Base-by-base conservation (phyloP, 176 grass and related monocot species). In the Triticum turgidum region DNA sequence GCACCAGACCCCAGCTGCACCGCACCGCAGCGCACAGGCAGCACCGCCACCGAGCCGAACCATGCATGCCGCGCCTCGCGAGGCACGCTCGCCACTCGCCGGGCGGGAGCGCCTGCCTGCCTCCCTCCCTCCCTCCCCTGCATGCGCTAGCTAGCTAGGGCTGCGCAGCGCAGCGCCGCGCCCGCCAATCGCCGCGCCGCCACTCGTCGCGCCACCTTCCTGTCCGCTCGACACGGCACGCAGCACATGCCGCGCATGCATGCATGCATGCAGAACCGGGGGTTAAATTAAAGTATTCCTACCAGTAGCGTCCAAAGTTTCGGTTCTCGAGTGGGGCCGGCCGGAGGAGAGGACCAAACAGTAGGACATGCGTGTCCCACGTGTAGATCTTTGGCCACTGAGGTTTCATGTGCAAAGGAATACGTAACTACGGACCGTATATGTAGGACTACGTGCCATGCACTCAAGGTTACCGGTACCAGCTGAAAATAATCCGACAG, bases 171-270 rank as follows among this genome's bases (percentile, higher is more conserved):
- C 68, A 63, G 65, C 66, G 33, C 74, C 73, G 65, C 66, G 33
- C 74, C 79, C 45, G 76, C 84, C 89, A 87, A 80, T 91, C 13
- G 45, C 72, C 29, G 85, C 82, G 83, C 80, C 38, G 78, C 88
- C 91, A 93, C 82, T 86, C 91, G 88, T 85, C 91, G 88, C 42
- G 78, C 79, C 30, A 5, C 32, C 65, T 75, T 35, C 65, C 77
- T 79, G 79, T 44, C 29, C 58, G 42, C 27, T 78, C 85, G 81
- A 85, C 88, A 87, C 88, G 82, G 62, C 89, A 25, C 70, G 0
- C 71, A 44, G 86, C 82, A 88, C 85, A 82, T 77, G 86, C 86
- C 89, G 82, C 65, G 89, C 89, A 88, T 87, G 89, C 88, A 89
- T 77, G 89, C 89, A 91, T 77, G 89, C 89, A 91, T 90, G 85